phyloP scores from a whole-genome alignment of 352 stramenopile genomes.

The Poterioochromonas sp. region DNA sequence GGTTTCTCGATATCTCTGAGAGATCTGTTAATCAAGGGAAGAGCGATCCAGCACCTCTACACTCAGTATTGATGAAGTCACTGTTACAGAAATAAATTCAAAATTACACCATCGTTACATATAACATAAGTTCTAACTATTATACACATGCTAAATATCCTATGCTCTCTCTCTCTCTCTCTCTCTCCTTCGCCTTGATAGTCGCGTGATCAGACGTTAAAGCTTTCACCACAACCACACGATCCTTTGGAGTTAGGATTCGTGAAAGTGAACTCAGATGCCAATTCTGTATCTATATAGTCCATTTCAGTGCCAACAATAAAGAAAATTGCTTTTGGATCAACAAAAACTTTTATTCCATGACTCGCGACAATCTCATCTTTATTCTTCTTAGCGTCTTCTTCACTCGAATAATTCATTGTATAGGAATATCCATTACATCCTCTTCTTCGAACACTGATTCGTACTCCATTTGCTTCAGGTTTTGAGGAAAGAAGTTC shows the following conservation, averaged over 20 bases:
- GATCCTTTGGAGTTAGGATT: slow-evolving; percentile 98
- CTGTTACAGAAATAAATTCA: background rate
- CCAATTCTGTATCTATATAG: slow-evolving; percentile 86
- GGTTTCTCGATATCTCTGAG: slow-evolving; percentile 41
- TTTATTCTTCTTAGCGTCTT: slow-evolving; percentile 64
- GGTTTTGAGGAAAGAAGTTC: slow-evolving; percentile 64
- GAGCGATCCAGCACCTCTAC: slow-evolving; percentile 36
- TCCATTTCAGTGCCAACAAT: slow-evolving; percentile 97
- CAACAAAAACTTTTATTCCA: slow-evolving; percentile 93
- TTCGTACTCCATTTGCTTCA: slow-evolving; percentile 79
- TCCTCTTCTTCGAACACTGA: slow-evolving; percentile 86
- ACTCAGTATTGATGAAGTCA: slow-evolving; percentile 20
- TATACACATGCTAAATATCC: background rate
- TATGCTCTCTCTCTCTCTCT: background rate
- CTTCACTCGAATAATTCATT: slow-evolving; percentile 84
- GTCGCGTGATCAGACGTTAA: slow-evolving; percentile 81
- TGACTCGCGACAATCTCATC: slow-evolving; percentile 58
- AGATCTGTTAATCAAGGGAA: slow-evolving; percentile 19
- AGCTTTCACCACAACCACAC: slow-evolving; percentile 97
- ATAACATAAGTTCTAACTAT: background rate
- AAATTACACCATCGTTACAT: background rate
- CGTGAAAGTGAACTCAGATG: slow-evolving; percentile 95
- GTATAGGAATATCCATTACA: slow-evolving; percentile 98
- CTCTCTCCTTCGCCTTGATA: background rate
- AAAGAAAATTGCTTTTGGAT: slow-evolving; percentile 96